Percentiles rank a stretch among this genome's conserved stretches.
Conservation (phyloP, 2,329 filamentous ascomycete species). For the Dactylonectria estremocensis region DNA sequence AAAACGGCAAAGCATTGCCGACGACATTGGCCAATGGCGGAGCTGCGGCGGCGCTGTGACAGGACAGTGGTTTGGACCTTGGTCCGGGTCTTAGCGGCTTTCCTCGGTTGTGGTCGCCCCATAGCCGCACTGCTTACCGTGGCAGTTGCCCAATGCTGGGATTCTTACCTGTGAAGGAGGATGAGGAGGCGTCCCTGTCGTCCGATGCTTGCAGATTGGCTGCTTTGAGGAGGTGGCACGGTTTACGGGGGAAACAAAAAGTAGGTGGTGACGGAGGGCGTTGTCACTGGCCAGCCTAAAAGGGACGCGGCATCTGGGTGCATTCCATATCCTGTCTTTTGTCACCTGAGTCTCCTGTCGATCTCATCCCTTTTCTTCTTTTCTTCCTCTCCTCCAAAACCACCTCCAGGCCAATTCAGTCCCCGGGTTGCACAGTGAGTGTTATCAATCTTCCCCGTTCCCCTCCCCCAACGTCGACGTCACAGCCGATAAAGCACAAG, state of each 20-base stretch:
- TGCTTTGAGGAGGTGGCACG: background rate
- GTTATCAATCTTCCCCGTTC: background rate
- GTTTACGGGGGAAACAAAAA: background rate
- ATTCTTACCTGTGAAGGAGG: too few relatives aligned
- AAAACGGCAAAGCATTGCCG: slow-evolving; percentile 45
- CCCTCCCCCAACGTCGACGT: background rate
- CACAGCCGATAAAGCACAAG: slow-evolving; percentile 1
- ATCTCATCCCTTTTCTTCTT: background rate
- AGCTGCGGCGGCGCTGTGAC: slow-evolving; percentile 36
- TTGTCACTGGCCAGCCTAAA: background rate
- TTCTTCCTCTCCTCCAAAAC: background rate
- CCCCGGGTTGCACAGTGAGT: background rate
- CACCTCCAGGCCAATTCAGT: background rate
- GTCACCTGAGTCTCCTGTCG: background rate
- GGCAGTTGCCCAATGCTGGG: background rate
- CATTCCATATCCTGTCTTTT: background rate
- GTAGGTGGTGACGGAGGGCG: background rate
- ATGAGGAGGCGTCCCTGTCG: slow-evolving; percentile 28
- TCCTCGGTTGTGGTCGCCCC: slow-evolving; percentile 51
- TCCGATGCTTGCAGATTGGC: slow-evolving; percentile 23
- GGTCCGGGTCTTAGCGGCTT: slow-evolving; percentile 50
- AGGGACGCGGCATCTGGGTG: background rate
- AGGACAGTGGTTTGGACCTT: slow-evolving; percentile 12
- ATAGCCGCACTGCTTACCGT: slow-evolving; percentile 6
- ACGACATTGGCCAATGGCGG: slow-evolving; percentile 51